phyloP scores from a whole-genome alignment of 2,329 filamentous ascomycete species.

The Rasamsonia emersonii region DNA sequence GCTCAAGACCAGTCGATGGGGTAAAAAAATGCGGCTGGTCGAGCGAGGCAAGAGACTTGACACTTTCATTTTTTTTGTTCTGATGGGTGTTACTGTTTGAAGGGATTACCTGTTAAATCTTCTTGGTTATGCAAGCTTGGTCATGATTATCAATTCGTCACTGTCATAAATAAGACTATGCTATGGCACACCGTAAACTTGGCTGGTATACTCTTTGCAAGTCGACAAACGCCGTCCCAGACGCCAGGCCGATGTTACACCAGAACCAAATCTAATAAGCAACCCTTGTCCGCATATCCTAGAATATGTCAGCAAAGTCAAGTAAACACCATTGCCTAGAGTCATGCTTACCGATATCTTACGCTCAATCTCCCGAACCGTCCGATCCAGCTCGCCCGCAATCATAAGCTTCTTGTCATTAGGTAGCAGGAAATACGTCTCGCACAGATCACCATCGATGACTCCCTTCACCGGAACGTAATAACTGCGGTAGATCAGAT shows the following conservation, averaged over 20 bases:
- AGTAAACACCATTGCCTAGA: neutral
- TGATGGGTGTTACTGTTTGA: no score
- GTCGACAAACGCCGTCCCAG: conserved; percentile 7
- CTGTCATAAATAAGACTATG: neutral
- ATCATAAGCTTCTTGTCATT: conserved; percentile 93
- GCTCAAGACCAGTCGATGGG: conserved; percentile 33
- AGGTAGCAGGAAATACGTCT: conserved; percentile 74
- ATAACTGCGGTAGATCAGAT: conserved; percentile 91
- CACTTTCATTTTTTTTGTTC: neutral
- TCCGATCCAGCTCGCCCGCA: conserved; percentile 83
- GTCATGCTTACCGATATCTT: conserved; percentile 63
- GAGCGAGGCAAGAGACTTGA: conserved; percentile 45
- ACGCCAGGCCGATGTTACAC: conserved; percentile 8
- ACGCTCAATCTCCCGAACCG: conserved; percentile 85
- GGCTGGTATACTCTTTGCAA: neutral
- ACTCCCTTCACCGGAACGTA: conserved; percentile 94
- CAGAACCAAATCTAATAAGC: conserved; percentile 36
- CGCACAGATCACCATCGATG: conserved; percentile 94
- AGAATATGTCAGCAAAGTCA: conserved; percentile 11
- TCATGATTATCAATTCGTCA: no score
- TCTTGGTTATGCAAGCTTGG: no score
- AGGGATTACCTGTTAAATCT: no score
- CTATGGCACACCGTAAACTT: neutral
- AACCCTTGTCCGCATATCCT: conserved; percentile 52
- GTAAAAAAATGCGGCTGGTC: conserved; percentile 28